A percentile compares a stretch with the other conserved stretches of the same genome.
Conservation (phyloP, 2,329 filamentous ascomycete genomes). For the Fusarium xyrophilum region DNA sequence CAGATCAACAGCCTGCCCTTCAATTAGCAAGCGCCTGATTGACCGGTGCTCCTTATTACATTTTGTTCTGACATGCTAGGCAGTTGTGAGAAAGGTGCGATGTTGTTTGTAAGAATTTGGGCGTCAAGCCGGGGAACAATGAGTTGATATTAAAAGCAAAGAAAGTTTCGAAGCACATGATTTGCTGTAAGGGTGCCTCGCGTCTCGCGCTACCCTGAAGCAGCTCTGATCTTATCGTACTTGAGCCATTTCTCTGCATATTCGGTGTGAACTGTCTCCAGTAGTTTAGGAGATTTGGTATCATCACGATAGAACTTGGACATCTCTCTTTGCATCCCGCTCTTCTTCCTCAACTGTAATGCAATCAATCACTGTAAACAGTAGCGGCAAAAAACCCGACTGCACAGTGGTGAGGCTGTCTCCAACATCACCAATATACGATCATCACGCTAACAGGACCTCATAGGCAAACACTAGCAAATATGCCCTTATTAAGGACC, state of each 20-base stretch:
- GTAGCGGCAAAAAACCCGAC: no score
- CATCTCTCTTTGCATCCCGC: no score
- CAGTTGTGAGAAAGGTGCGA: not conserved
- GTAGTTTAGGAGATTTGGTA: no score
- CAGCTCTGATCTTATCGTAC: not conserved
- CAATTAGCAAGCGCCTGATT: not conserved
- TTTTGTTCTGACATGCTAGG: conserved; percentile 13
- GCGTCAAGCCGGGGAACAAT: not conserved
- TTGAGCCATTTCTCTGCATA: not conserved
- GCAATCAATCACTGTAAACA: no score
- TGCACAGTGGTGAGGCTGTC: fast-evolving
- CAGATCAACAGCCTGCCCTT: not conserved
- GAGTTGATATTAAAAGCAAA: not conserved
- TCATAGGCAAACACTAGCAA: fast-evolving
- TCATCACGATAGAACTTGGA: no score
- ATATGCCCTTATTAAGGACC: fast-evolving
- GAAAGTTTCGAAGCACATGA: not conserved
- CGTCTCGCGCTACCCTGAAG: not conserved
- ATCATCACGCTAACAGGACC: fast-evolving
- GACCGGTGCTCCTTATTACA: not conserved
- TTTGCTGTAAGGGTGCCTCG: not conserved
- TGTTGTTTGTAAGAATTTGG: not conserved
- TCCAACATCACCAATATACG: fast-evolving
- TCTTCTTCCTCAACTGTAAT: no score
- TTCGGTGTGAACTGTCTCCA: fast-evolving